phyloP scores from a whole-genome alignment of 116 monocot species.

The Phalaenopsis hybrid region DNA sequence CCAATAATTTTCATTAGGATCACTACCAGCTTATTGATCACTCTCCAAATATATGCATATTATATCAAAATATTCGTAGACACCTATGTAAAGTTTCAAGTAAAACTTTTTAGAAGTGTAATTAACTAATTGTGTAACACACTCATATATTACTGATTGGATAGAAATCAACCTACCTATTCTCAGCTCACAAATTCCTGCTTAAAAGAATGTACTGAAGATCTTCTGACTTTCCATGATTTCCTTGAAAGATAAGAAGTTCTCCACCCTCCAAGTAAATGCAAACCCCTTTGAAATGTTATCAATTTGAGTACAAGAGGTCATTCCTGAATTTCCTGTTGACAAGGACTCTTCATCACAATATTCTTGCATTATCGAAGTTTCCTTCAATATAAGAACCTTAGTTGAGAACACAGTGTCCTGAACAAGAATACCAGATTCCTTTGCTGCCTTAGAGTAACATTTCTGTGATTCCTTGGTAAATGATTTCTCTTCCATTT shows the following conservation, averaged over 20 bases:
- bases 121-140: neutral
- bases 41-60: slow-evolving; percentile 99
- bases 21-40: slow-evolving; percentile 79
- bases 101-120: neutral
- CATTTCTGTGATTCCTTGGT: slow-evolving; percentile 96
- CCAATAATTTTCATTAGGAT: slow-evolving; percentile 97
- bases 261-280: slow-evolving; percentile 96
- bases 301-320: slow-evolving; percentile 37
- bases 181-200: slow-evolving; percentile 87
- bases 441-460: slow-evolving; percentile 94
- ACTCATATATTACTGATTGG: neutral
- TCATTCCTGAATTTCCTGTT: slow-evolving; percentile 8
- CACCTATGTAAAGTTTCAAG: no score
- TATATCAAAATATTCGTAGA: slow-evolving; percentile 9
- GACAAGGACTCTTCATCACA: slow-evolving; percentile 33
- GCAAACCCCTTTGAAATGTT: slow-evolving; percentile 44
- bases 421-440: slow-evolving; percentile 84
- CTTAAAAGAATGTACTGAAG: slow-evolving; percentile 95
- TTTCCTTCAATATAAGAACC: slow-evolving; percentile 94
- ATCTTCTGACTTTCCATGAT: slow-evolving; percentile 98
- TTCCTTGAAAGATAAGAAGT: slow-evolving; percentile 95
- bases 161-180: slow-evolving; percentile 52
- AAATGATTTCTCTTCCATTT: slow-evolving; percentile 74
- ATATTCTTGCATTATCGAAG: slow-evolving; percentile 60
- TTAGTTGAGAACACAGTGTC: slow-evolving; percentile 93